phyloP scores from a whole-genome alignment of 176 grass and related monocot genomes.

The Coix lacrymajobi region DNA sequence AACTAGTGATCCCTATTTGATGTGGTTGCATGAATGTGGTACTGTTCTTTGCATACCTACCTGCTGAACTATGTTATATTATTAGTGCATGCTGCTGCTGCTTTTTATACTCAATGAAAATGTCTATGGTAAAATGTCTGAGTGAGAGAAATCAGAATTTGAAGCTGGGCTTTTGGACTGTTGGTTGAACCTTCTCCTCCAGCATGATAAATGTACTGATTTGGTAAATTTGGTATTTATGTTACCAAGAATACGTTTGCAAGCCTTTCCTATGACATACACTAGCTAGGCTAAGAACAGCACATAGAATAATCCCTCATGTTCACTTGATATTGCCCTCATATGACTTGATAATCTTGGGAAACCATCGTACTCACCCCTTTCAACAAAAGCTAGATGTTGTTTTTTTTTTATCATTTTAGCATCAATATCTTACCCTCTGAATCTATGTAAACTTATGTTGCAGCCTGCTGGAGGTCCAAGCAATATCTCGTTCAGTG shows the following conservation, averaged over 20 bases:
- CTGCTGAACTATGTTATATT: neutral
- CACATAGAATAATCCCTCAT: neutral
- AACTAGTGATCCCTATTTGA: neutral
- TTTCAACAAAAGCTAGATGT: neutral
- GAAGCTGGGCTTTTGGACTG: neutral
- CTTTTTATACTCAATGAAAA: neutral
- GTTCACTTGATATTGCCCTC: neutral
- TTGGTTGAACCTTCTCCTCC: neutral
- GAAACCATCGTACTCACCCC: neutral
- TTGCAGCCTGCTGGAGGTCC: conserved; percentile 62
- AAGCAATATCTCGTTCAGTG: conserved; percentile 64
- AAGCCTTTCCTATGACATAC: neutral
- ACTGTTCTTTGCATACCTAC: neutral
- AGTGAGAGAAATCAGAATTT: neutral
- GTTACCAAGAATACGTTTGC: neutral
- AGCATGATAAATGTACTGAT: neutral
- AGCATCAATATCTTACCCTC: conserved; percentile 3
- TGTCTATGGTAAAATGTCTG: neutral
- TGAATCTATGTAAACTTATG: conserved; percentile 15
- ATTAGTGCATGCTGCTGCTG: neutral
- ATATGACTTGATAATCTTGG: neutral
- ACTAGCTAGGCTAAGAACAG: neutral
- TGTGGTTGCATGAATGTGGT: neutral
- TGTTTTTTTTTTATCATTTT: neutral
- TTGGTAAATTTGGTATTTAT: neutral